Evolutionary conservation across 805 yeast genomes (phyloP).

Genomic region (Ogataea populi-albae): DNA sequence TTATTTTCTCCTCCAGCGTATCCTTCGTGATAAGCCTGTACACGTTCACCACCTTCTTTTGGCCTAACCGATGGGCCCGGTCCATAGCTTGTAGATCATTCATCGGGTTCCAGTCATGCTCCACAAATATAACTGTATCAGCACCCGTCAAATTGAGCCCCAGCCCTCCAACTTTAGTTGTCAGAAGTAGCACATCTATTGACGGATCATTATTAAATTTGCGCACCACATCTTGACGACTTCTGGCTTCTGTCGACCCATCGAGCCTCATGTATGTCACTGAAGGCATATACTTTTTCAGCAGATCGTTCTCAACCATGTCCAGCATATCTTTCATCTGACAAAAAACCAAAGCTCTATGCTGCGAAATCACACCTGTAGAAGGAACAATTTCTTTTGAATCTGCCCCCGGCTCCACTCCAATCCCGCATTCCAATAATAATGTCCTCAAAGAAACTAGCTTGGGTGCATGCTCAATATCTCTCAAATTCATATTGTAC

Average conservation of each 20-base stretch:
- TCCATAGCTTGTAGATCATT: conserved; percentile 99
- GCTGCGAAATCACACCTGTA: conserved; percentile 77
- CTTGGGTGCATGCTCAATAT: conserved; percentile 88
- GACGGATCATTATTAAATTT: conserved; percentile 96
- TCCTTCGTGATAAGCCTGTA: conserved; percentile 89
- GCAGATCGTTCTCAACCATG: conserved; percentile 86
- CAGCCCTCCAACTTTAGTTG: conserved; percentile 98
- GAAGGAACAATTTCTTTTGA: conserved; percentile 26
- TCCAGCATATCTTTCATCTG: conserved; percentile 98
- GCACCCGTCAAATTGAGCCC: conserved; percentile 98
- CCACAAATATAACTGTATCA: conserved; percentile 98
- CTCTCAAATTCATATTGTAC: conserved; percentile 59
- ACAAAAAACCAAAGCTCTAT: conserved; percentile 91
- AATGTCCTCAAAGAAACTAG: conserved; percentile 76
- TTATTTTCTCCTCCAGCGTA: conserved; percentile 93
- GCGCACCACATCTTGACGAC: conserved; percentile 85
- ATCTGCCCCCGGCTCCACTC: conserved; percentile 37
- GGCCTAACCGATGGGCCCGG: conserved; percentile 96
- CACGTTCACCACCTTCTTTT: conserved; percentile 95
- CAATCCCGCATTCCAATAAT: conserved; percentile 90
- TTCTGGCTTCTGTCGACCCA: conserved; percentile 90
- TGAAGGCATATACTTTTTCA: conserved; percentile 79
- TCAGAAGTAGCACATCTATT: conserved; percentile 83
- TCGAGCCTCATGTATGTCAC: conserved; percentile 94
- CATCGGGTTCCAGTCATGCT: conserved; percentile 99